These are phyloP conservation scores for Phaeomoniella chlamydospora DNA, from an alignment of 2,329 filamentous ascomycete species.

Conservation along the genomic window DNA sequence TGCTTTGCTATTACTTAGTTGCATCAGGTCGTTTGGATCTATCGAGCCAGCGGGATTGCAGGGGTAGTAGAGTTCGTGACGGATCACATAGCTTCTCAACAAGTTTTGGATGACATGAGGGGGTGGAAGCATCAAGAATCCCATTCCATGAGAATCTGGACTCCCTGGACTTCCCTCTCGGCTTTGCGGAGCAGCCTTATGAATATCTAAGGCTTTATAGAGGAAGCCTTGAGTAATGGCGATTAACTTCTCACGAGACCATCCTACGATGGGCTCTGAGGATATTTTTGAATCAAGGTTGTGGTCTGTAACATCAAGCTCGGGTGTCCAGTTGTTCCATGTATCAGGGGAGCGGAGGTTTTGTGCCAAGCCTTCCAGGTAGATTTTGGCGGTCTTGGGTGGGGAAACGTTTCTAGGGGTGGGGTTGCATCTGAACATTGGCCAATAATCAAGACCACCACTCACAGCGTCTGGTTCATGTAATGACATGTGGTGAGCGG, in stretches of 20 bases:
- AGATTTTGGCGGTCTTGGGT: constrained; percentile 34
- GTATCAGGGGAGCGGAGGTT: constrained; percentile 35
- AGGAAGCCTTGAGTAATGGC: constrained; percentile 57
- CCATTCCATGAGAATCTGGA: constrained; percentile 32
- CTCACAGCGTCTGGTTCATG: constrained; percentile 29
- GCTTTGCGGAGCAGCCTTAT: constrained; percentile 25
- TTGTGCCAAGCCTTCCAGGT: constrained; percentile 35
- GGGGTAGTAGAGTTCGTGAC: constrained; percentile 51
- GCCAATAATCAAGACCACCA: constrained; percentile 27
- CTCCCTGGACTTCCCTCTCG: constrained; percentile 10
- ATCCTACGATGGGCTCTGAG: constrained; percentile 34
- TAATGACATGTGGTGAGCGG: not conserved
- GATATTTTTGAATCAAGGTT: constrained; percentile 29
- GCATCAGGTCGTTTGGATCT: constrained; percentile 53
- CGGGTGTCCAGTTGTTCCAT: constrained; percentile 37
- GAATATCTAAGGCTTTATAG: constrained; percentile 56
- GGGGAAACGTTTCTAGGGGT: constrained; percentile 29
- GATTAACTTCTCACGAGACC: constrained; percentile 54
- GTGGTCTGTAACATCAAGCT: constrained; percentile 31
- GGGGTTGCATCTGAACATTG: constrained; percentile 36
- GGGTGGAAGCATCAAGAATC: constrained; percentile 50
- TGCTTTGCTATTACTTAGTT: constrained; percentile 46
- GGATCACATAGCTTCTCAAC: constrained; percentile 50
- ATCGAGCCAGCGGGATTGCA: constrained; percentile 44
- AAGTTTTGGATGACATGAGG: constrained; percentile 54